Conservation (phyloP, 176 grass and related monocot genomes). For the Raddia distichophylla region DNA sequence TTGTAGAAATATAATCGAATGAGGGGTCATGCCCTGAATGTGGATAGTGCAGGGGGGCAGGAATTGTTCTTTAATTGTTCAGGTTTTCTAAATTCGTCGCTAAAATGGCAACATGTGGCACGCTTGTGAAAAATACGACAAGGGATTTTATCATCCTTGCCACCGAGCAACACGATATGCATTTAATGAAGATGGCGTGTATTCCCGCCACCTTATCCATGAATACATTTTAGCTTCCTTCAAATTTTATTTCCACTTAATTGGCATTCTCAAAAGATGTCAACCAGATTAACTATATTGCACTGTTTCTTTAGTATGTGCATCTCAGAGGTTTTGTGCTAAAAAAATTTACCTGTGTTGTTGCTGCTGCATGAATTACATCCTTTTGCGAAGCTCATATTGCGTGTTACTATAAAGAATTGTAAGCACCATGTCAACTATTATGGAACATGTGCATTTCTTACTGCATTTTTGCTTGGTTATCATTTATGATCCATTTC, state of each 20-base stretch:
- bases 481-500: too few relatives aligned
- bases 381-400: too few relatives aligned
- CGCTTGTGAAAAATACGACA: background rate
- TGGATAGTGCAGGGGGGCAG: background rate
- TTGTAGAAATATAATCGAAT: background rate
- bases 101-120: background rate
- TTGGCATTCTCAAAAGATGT: background rate
- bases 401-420: too few relatives aligned
- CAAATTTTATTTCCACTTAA: background rate
- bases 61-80: background rate
- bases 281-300: background rate
- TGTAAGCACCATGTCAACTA: too few relatives aligned
- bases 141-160: background rate
- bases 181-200: background rate
- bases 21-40: background rate
- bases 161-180: background rate
- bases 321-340: background rate
- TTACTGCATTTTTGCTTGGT: too few relatives aligned
- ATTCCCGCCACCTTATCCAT: background rate
- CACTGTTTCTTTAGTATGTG: background rate
- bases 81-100: background rate
- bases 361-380: too few relatives aligned
- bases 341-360: background rate
- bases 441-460: too few relatives aligned
- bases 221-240: background rate